phyloP scores from a whole-genome alignment of 2,329 filamentous ascomycete species.

The Dothideomycetes sp. region DNA sequence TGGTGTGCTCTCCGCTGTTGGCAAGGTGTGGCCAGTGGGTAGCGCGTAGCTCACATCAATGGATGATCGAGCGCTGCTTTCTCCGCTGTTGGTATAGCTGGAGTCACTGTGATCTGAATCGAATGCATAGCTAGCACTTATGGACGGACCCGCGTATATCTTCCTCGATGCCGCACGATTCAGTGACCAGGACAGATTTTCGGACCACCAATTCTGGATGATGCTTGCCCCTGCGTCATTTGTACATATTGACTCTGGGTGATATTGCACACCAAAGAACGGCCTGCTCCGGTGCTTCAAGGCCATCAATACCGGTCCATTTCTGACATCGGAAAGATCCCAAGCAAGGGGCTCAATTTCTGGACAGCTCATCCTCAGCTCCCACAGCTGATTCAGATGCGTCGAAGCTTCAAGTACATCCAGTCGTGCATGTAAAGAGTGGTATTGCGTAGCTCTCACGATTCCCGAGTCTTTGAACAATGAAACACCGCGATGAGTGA shows the following conservation, averaged over 20 bases:
- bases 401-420: slow-evolving; percentile 23
- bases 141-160: neutral
- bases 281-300: slow-evolving; percentile 57
- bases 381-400: slow-evolving; percentile 22
- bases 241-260: slow-evolving; percentile 82
- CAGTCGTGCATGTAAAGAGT: slow-evolving; percentile 45
- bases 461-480: slow-evolving; percentile 53
- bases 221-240: slow-evolving; percentile 53
- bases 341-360: slow-evolving; percentile 35
- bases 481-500: slow-evolving; percentile 49
- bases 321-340: slow-evolving; percentile 32
- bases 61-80: slow-evolving; percentile 4
- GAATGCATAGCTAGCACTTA: neutral
- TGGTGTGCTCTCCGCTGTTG: slow-evolving; percentile 5
- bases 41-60: slow-evolving; percentile 4
- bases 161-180: neutral
- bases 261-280: slow-evolving; percentile 82
- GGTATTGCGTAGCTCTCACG: slow-evolving; percentile 67
- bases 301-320: slow-evolving; percentile 63
- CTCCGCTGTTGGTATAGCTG: neutral
- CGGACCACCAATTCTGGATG: slow-evolving; percentile 64
- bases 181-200: slow-evolving; percentile 29
- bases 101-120: neutral
- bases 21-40: neutral
- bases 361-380: slow-evolving; percentile 23